phyloP scores from a whole-genome alignment of 176 grass and related monocot species.

The Zoysia pacifica region DNA sequence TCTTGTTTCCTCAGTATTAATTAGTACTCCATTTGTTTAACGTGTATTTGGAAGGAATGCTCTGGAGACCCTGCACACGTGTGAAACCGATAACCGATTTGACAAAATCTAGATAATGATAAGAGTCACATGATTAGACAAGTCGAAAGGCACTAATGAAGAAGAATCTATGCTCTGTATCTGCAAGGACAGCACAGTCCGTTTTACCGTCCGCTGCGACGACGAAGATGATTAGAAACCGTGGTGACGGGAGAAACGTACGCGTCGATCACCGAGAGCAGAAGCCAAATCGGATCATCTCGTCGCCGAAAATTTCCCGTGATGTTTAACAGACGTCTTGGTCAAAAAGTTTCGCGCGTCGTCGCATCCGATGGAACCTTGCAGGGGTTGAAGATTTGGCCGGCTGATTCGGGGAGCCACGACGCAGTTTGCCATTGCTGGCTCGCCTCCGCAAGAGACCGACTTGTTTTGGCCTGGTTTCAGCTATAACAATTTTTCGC shows the following conservation, averaged over 20 bases:
- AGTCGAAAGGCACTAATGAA: background rate
- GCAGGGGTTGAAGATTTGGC: constrained; percentile 29
- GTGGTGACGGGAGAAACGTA: constrained; percentile 13
- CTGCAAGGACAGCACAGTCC: constrained; percentile 21
- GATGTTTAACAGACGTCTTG: background rate
- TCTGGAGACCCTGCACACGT: constrained; percentile 2
- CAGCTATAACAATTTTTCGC: background rate
- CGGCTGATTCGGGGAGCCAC: constrained; percentile 32
- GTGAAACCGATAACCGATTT: constrained; percentile 8
- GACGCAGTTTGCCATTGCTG: constrained; percentile 15
- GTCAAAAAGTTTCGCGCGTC: background rate
- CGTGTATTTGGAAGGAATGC: constrained; percentile 1
- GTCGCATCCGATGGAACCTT: constrained; percentile 25
- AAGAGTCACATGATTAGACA: background rate
- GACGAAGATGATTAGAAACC: background rate
- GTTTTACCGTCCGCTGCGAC: background rate
- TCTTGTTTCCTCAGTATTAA: too few relatives aligned
- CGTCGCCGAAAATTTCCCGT: background rate
- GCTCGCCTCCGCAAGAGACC: background rate
- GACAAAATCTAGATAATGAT: constrained; percentile 33
- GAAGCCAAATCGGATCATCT: constrained; percentile 25
- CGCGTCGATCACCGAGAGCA: background rate
- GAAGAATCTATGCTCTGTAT: background rate
- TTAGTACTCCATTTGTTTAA: background rate
- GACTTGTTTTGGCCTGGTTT: background rate